Base-by-base conservation (phyloP, 2,329 filamentous ascomycete species). In the Paraconiothyrium brasiliense region DNA sequence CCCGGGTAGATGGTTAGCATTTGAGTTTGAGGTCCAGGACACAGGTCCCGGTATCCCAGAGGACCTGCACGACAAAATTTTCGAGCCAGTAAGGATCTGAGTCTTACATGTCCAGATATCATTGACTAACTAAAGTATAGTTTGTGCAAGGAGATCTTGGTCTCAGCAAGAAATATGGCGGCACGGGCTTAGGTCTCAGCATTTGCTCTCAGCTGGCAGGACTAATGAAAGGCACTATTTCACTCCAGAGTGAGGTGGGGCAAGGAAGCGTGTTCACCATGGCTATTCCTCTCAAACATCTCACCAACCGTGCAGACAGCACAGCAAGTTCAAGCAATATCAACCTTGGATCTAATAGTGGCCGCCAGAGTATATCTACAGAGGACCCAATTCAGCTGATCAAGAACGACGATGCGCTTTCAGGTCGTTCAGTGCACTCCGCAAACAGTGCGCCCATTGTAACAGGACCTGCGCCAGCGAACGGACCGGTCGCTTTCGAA, bases 61-160 rank as follows among this genome's bases (percentile, higher is more conserved):
- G 7, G 82, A 90, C 65, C 87, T 96, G 77, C 92, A 93, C 69
- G 84, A 92, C 59, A 90, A 90, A 67, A 92, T 97, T 10, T 97
- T 97, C 74, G 94, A 97, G 76, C 94, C 94, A 11, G 51, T 54
- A 24, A 54, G 51, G 27, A 11, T 32, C 14, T 44, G 24, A 6
- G 22, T 16, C 39, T 11, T 13, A 22, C 4, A 35, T 16, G 10
- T 24, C 14, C 13, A 24, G 37, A 2, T 32, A n/a, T 9, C 9
- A 32, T 14, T 41, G 13, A 37, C 51, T 54, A 24, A 54, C 51
- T n/a, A 14, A 3, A 13, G 14, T 14, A 5, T 32, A 54, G 0
- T 97, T 97, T 73, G 92, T 97, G 0, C 94, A 97, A 78, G 94
- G 92, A n/a, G 93, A 97, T 73, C 81, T 95, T 1, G 92, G 93